phyloP scores from a whole-genome alignment of 768 basidiomycete genomes.

The Crucibulum laeve region DNA sequence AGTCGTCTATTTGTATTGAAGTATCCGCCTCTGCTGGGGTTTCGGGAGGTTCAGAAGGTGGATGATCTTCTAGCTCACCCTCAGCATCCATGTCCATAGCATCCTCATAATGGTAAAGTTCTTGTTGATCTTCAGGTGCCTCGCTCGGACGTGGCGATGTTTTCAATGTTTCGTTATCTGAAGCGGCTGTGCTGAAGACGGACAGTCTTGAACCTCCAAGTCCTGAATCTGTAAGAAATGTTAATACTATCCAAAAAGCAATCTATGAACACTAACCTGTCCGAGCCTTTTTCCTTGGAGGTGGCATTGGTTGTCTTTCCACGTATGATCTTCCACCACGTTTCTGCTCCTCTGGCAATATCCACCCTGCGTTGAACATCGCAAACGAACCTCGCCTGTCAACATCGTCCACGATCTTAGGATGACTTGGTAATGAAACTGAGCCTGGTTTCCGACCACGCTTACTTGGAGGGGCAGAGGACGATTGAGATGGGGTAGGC shows the following conservation, averaged over 20 bases:
- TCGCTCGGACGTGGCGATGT: conserved; percentile 19
- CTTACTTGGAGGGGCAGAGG: background rate
- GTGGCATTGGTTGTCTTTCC: conserved; percentile 40
- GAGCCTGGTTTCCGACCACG: conserved; percentile 19
- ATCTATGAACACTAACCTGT: conserved; percentile 28
- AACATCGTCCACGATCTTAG: conserved; percentile 61
- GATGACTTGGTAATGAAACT: conserved; percentile 14
- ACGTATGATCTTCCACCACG: conserved; percentile 52
- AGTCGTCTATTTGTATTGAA: too few relatives aligned
- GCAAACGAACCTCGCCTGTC: conserved; percentile 71
- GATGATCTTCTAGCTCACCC: background rate
- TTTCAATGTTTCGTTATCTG: conserved; percentile 38
- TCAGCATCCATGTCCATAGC: conserved; percentile 17
- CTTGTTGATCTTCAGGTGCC: conserved; percentile 12
- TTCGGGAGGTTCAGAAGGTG: background rate
- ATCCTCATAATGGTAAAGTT: conserved; percentile 10
- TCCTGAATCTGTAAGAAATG: conserved; percentile 25
- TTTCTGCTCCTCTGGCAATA: conserved; percentile 69
- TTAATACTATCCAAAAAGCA: conserved; percentile 2
- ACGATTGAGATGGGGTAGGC: background rate
- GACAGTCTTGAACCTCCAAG: conserved; percentile 43
- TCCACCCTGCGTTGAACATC: conserved; percentile 86
- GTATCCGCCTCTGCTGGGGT: background rate
- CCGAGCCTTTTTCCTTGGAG: conserved; percentile 53
- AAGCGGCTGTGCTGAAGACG: conserved; percentile 38